Evolutionary conservation across 1,284 basidiomycete genomes (phyloP).

Genomic region (Wolfiporia cocos): DNA sequence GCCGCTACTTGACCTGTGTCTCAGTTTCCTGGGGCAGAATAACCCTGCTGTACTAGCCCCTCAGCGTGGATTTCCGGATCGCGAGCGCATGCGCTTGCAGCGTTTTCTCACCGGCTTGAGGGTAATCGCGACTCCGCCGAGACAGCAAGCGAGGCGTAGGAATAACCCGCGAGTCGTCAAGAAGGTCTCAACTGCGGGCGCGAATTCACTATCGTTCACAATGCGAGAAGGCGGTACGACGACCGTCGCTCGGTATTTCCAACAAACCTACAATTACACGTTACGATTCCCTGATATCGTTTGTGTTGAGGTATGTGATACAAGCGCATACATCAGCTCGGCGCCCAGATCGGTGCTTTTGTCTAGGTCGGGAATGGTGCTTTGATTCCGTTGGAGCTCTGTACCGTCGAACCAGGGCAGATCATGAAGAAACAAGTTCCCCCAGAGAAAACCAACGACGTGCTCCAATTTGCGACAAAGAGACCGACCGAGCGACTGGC

Average conservation of each 20-base stretch:
- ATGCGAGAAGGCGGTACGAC: conserved; percentile 45
- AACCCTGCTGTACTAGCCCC: conserved; percentile 38
- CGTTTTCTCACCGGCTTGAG: conserved; percentile 56
- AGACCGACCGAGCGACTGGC: conserved; percentile 52
- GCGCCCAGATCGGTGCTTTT: too few relatives aligned
- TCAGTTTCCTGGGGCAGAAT: conserved; percentile 44
- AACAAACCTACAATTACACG: conserved; percentile 38
- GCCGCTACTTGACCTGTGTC: conserved; percentile 43
- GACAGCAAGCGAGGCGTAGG: conserved; percentile 4
- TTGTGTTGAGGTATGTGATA: conserved; percentile 59
- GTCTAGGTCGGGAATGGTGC: conserved; percentile 59
- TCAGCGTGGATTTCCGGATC: conserved; percentile 43
- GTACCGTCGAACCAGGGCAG: conserved; percentile 59
- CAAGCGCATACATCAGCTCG: too few relatives aligned
- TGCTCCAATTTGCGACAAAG: conserved; percentile 70
- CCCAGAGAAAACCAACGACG: conserved; percentile 55
- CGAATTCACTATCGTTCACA: conserved; percentile 45
- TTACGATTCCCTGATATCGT: conserved; percentile 51
- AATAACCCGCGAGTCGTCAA: conserved; percentile 35
- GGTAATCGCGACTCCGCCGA: conserved; percentile 36
- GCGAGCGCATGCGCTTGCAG: conserved; percentile 53
- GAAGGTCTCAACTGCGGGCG: conserved; percentile 43
- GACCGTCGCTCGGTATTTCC: conserved; percentile 61
- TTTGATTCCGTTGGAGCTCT: conserved; percentile 63
- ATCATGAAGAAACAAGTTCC: conserved; percentile 72